A percentile compares a stretch with the other conserved stretches of the same genome.
Conservation (phyloP, 2,329 filamentous ascomycete species). For the Fonsecaea pedrosoi region DNA sequence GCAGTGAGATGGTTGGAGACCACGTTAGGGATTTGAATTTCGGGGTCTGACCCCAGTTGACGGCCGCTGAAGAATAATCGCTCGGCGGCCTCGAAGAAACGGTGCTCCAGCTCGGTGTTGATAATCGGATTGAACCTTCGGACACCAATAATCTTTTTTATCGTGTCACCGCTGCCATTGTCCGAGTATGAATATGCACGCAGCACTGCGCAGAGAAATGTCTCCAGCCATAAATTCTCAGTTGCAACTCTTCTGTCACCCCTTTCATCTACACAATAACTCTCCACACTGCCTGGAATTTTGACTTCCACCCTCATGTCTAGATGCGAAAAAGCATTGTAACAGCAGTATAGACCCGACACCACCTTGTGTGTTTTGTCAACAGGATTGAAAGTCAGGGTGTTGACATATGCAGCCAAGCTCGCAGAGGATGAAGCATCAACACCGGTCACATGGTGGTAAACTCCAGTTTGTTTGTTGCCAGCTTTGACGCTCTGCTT, state of each 20-base stretch:
- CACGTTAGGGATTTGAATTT: constrained; percentile 95
- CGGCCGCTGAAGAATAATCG: constrained; percentile 93
- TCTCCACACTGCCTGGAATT: constrained; percentile 94
- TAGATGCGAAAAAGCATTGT: constrained; percentile 97
- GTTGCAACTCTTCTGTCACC: constrained; percentile 93
- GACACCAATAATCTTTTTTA: constrained; percentile 97
- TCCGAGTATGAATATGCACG: constrained; percentile 96
- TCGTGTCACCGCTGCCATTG: constrained; percentile 89
- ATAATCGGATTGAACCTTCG: constrained; percentile 96
- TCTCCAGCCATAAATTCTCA: constrained; percentile 95
- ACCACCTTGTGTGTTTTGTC: constrained; percentile 88
- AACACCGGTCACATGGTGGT: constrained; percentile 96
- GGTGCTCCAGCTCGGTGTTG: constrained; percentile 97
- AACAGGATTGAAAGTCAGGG: constrained; percentile 85
- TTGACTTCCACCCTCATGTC: constrained; percentile 99
- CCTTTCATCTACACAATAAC: constrained; percentile 95
- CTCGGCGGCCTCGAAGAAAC: constrained; percentile 92
- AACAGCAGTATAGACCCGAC: constrained; percentile 95
- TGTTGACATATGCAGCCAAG: constrained; percentile 97
- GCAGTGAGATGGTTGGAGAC: constrained; percentile 95
- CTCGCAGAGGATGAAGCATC: constrained; percentile 98
- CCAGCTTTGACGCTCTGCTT: constrained; percentile 67
- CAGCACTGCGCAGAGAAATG: constrained; percentile 92
- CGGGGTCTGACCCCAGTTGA: constrained; percentile 94
- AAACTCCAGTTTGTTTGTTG: constrained; percentile 75